phyloP scores from a whole-genome alignment of 1,139 yeast genomes.

The Hansenula lynferdii region DNA sequence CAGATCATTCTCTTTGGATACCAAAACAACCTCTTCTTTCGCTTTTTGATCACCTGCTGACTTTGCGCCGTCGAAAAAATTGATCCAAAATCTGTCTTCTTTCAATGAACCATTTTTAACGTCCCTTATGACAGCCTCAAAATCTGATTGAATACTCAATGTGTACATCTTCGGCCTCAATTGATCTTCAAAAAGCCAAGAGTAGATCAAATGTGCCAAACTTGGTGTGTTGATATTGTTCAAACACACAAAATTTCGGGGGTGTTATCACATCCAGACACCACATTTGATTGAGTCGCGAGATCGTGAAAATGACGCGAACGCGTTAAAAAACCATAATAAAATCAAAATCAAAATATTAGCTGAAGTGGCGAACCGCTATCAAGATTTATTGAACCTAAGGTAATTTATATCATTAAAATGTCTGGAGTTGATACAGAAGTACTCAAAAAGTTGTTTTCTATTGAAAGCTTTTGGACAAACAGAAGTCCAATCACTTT shows the following conservation, averaged over 20 bases:
- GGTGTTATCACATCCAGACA: background rate
- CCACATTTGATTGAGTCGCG: too few relatives aligned
- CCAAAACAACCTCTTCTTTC: too few relatives aligned
- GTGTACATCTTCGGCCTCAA: conserved; percentile 10
- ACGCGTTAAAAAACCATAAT: background rate
- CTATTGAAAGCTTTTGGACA: conserved; percentile 14
- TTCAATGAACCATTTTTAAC: conserved; percentile 22
- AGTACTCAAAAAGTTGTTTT: conserved; percentile 13
- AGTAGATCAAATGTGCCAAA: background rate
- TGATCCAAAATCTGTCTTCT: conserved; percentile 37
- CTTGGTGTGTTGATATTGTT: too few relatives aligned
- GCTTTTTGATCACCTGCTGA: conserved; percentile 25
- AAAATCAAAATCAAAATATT: background rate
- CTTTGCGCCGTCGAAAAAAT: conserved; percentile 27
- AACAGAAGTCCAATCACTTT: conserved; percentile 33
- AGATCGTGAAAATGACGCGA: too few relatives aligned
- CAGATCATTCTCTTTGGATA: conserved; percentile 5
- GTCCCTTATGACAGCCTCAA: conserved; percentile 37
- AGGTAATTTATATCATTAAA: too few relatives aligned
- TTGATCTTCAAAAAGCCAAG: background rate
- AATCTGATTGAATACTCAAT: conserved; percentile 36
- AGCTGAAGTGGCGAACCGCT: conserved; percentile 1
- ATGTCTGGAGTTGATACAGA: conserved; percentile 12
- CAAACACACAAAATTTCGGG: too few relatives aligned
- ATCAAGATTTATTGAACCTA: too few relatives aligned